Evolutionary conservation across 352 stramenopile genomes (phyloP).

Genomic region (Phytopythium litorale): DNA sequence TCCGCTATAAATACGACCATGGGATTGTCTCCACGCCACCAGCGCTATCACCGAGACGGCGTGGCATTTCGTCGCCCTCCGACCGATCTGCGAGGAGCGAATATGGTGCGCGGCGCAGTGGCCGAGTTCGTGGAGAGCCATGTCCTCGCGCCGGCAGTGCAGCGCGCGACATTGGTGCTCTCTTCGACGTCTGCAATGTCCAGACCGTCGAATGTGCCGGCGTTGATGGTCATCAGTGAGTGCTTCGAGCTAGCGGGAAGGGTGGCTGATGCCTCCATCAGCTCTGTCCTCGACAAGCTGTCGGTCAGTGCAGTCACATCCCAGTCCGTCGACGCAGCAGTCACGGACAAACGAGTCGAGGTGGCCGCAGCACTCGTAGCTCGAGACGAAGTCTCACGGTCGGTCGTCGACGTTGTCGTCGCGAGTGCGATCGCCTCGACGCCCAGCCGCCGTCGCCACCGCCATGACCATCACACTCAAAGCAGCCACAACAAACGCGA

Average conservation of each 20-base stretch:
- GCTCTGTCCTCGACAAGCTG: background rate
- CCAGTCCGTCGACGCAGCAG: no score
- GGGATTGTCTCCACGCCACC: background rate
- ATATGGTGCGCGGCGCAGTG: background rate
- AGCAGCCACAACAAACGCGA: background rate
- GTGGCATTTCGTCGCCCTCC: background rate
- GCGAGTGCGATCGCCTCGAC: background rate
- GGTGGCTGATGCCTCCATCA: background rate
- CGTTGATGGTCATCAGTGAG: background rate
- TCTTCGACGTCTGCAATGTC: background rate
- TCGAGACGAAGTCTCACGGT: background rate
- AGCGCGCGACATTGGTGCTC: background rate
- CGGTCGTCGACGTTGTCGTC: background rate
- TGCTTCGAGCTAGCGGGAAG: background rate
- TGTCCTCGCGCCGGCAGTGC: background rate
- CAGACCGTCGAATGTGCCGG: background rate
- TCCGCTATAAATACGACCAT: background rate
- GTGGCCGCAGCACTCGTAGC: background rate
- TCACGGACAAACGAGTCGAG: background rate
- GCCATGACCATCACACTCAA: background rate
- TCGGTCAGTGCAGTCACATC: background rate
- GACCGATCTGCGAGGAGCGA: background rate
- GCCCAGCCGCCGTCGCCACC: background rate
- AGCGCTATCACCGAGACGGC: background rate
- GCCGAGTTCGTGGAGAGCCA: background rate